phyloP scores from a whole-genome alignment of 441 rosid genomes.

The Bocquillonia castaneifolia region DNA sequence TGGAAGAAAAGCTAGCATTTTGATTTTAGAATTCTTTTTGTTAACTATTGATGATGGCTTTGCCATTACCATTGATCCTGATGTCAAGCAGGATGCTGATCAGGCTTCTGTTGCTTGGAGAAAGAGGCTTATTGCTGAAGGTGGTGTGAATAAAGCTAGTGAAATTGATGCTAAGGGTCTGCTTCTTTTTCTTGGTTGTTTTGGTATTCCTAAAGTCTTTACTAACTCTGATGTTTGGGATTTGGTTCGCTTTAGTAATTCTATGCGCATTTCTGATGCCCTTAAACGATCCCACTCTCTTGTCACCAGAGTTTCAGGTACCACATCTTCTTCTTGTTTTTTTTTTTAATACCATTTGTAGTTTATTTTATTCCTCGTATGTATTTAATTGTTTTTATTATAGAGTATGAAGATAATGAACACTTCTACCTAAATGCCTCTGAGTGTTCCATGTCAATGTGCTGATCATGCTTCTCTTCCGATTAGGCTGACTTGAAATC shows the following conservation, averaged over 20 bases:
- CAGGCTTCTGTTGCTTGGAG: slow-evolving; percentile 57
- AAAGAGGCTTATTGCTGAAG: slow-evolving; percentile 56
- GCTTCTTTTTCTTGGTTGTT: slow-evolving; percentile 58
- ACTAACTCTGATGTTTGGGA: slow-evolving; percentile 43
- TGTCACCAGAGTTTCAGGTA: slow-evolving; percentile 51
- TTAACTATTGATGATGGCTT: slow-evolving; percentile 20
- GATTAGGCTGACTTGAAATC: background rate
- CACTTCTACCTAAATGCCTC: no score
- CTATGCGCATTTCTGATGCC: slow-evolving; percentile 34
- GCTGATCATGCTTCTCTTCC: no score
- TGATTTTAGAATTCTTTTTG: slow-evolving; percentile 52
- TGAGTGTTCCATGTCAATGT: no score
- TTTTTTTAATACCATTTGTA: background rate
- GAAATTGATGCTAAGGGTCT: slow-evolving; percentile 61
- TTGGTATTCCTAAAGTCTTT: slow-evolving; percentile 55
- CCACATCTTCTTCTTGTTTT: background rate
- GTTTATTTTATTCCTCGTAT: background rate
- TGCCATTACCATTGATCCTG: background rate
- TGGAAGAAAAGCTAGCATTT: slow-evolving; percentile 50
- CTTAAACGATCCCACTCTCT: slow-evolving; percentile 48
- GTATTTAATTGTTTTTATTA: background rate
- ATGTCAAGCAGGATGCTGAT: slow-evolving; percentile 32
- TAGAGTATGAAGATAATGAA: no score
- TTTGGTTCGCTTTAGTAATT: slow-evolving; percentile 45
- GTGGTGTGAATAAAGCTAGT: slow-evolving; percentile 44